Evolutionary conservation across 2,329 filamentous ascomycete species (phyloP).

Genomic region (Penicillium capsulatum): DNA sequence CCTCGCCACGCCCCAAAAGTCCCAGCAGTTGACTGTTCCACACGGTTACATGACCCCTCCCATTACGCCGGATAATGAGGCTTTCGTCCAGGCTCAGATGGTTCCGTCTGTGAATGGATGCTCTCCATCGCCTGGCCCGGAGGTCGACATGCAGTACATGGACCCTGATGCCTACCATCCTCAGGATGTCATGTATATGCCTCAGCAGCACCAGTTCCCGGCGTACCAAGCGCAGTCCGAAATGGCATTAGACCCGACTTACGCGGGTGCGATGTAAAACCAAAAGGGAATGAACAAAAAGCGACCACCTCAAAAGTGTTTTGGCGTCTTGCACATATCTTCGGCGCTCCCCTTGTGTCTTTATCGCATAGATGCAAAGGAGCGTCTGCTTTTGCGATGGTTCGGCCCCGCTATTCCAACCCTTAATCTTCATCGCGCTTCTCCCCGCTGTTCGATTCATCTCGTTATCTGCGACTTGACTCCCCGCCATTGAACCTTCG

Average conservation of each 20-base stretch:
- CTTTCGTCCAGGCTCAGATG: constrained; percentile 32
- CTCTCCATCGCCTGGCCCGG: constrained; percentile 38
- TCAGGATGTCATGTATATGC: constrained; percentile 32
- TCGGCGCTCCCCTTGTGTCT: constrained; percentile 14
- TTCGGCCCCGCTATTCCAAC: constrained; percentile 10
- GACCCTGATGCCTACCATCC: constrained; percentile 34
- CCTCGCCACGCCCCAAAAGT: constrained; percentile 43
- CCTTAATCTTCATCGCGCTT: constrained; percentile 15
- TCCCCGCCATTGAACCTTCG: constrained; percentile 8
- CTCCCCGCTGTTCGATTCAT: constrained; percentile 11
- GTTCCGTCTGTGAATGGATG: constrained; percentile 29
- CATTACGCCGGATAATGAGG: constrained; percentile 45
- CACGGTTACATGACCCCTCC: constrained; percentile 48
- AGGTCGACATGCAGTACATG: constrained; percentile 36
- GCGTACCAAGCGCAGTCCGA: constrained; percentile 28
- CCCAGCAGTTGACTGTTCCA: constrained; percentile 33
- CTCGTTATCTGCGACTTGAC: constrained; percentile 16
- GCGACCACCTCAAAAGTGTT: constrained; percentile 14
- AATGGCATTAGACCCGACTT: constrained; percentile 34
- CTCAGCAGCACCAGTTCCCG: constrained; percentile 22
- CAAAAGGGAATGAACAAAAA: constrained; percentile 12
- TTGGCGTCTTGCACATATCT: constrained; percentile 22
- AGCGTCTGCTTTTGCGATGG: constrained; percentile 16
- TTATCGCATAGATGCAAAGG: constrained; percentile 14
- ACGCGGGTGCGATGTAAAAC: constrained; percentile 24